phyloP scores from a whole-genome alignment of 352 stramenopile genomes.

The Aphanomyces astaci region DNA sequence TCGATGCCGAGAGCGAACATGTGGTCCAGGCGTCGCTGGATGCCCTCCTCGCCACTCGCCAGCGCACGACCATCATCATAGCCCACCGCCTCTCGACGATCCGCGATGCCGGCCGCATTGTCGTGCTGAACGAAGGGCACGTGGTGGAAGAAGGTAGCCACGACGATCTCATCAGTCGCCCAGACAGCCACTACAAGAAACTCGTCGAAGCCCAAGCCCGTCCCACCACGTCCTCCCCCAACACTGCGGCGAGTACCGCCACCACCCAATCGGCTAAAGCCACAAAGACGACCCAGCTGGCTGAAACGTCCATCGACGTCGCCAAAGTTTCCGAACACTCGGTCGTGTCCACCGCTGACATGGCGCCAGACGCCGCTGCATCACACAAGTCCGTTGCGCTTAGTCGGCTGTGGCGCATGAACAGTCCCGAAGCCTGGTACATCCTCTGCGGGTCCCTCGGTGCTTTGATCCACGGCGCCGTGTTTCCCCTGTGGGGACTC shows the following conservation, averaged over 20 bases:
- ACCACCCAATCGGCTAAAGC: no score
- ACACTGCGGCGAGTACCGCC: no score
- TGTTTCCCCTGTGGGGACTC: conserved; percentile 37
- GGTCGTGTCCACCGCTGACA: background rate
- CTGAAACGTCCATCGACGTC: no score
- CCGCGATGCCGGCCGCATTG: conserved; percentile 67
- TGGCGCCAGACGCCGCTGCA: background rate
- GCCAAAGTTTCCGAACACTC: background rate
- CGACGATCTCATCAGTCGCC: conserved; percentile 58
- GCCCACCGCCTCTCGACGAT: conserved; percentile 76
- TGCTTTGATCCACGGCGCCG: conserved; percentile 29
- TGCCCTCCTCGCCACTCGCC: conserved; percentile 42
- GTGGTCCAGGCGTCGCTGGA: conserved; percentile 87
- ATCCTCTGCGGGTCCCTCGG: conserved; percentile 29
- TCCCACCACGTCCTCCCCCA: background rate
- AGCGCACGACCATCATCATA: conserved; percentile 70
- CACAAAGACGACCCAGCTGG: no score
- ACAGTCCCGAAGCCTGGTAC: conserved; percentile 35
- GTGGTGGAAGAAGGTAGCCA: conserved; percentile 80
- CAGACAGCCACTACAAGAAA: conserved; percentile 24
- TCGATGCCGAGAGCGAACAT: conserved; percentile 65
- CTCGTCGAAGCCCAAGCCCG: conserved; percentile 25
- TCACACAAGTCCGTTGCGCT: conserved; percentile 16
- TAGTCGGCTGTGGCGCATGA: conserved; percentile 41
- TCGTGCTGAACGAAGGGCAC: conserved; percentile 58